Percentiles rank a stretch among this genome's conserved stretches.
Evolutionary conservation across 441 rosid species (phyloP).

Genomic region (Viola pubescens): DNA sequence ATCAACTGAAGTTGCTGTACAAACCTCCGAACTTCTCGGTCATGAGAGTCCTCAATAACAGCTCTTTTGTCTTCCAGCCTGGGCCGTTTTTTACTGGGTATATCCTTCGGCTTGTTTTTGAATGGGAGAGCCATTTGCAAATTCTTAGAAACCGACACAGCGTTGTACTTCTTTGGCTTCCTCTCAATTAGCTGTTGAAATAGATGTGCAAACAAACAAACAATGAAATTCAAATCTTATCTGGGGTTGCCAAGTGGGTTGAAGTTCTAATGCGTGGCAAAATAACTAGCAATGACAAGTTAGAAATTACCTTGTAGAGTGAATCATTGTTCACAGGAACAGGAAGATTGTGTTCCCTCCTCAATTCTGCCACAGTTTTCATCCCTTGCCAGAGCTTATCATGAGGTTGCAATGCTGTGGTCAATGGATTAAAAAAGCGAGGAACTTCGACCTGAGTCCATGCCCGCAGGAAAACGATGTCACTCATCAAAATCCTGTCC

Average conservation of each 20-base stretch:
- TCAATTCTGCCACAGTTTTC: slow-evolving; percentile 80
- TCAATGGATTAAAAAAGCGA: slow-evolving; percentile 66
- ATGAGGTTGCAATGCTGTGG: slow-evolving; percentile 83
- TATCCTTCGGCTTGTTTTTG: slow-evolving; percentile 67
- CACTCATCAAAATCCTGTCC: slow-evolving; percentile 84
- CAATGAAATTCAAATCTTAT: background rate
- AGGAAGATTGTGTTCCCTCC: slow-evolving; percentile 59
- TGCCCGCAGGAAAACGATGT: slow-evolving; percentile 72
- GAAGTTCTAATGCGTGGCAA: background rate
- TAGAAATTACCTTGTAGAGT: slow-evolving; percentile 58
- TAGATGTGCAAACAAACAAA: background rate
- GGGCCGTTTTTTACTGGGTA: slow-evolving; percentile 36
- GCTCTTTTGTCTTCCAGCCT: slow-evolving; percentile 59
- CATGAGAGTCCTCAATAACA: slow-evolving; percentile 67
- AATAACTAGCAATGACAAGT: background rate
- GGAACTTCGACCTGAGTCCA: slow-evolving; percentile 85
- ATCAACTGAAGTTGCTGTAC: slow-evolving; percentile 58
- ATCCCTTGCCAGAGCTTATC: slow-evolving; percentile 76
- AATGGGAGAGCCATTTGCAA: slow-evolving; percentile 71
- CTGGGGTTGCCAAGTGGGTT: background rate
- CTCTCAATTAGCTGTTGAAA: slow-evolving; percentile 64
- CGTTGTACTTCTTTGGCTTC: slow-evolving; percentile 61
- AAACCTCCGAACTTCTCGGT: slow-evolving; percentile 41
- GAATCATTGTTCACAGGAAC: slow-evolving; percentile 83
- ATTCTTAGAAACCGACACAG: slow-evolving; percentile 58